Evolutionary conservation across 2,329 filamentous ascomycete species (phyloP).

Genomic region (Microdochium nivale): DNA sequence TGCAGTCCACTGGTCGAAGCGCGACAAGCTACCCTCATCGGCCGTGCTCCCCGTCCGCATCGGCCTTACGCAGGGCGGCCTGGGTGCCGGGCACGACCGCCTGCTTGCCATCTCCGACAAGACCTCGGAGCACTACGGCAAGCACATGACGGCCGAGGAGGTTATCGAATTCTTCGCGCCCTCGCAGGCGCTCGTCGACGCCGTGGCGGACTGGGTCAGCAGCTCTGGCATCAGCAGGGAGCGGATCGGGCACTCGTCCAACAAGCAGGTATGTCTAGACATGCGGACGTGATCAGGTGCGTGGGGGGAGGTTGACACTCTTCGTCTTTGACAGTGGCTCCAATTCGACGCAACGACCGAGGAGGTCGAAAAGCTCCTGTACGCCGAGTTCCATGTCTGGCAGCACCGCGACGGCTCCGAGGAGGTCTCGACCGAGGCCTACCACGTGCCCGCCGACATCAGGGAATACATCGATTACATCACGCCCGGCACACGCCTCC

Average conservation of each 20-base stretch:
- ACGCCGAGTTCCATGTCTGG: conserved; percentile 30
- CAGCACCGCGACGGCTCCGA: conserved; percentile 25
- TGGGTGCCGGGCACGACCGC: conserved; percentile 18
- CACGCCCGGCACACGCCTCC: conserved; percentile 44
- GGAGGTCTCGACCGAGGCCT: conserved; percentile 24
- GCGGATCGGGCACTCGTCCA: conserved; percentile 21
- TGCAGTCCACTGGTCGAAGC: conserved; percentile 15
- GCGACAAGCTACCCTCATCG: conserved; percentile 11
- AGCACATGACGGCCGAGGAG: conserved; percentile 27
- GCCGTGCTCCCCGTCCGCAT: conserved; percentile 22
- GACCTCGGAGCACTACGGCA: conserved; percentile 21
- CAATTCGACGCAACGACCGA: conserved; percentile 29
- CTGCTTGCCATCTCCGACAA: conserved; percentile 22
- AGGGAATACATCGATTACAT: conserved; percentile 45
- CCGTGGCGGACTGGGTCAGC: conserved; percentile 28
- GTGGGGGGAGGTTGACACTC: too few species aligned
- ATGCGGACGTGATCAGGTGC: too few species aligned
- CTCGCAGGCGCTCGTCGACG: conserved; percentile 17
- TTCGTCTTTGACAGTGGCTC: conserved; percentile 33
- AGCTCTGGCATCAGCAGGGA: conserved; percentile 18
- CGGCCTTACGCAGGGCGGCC: conserved; percentile 19
- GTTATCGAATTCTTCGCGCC: conserved; percentile 29
- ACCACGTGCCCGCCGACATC: conserved; percentile 39
- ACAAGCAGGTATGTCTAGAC: conserved; percentile 14
- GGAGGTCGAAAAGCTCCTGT: conserved; percentile 28